Conservation (phyloP, 2,329 filamentous ascomycete genomes). For the Aspergillus sp. region DNA sequence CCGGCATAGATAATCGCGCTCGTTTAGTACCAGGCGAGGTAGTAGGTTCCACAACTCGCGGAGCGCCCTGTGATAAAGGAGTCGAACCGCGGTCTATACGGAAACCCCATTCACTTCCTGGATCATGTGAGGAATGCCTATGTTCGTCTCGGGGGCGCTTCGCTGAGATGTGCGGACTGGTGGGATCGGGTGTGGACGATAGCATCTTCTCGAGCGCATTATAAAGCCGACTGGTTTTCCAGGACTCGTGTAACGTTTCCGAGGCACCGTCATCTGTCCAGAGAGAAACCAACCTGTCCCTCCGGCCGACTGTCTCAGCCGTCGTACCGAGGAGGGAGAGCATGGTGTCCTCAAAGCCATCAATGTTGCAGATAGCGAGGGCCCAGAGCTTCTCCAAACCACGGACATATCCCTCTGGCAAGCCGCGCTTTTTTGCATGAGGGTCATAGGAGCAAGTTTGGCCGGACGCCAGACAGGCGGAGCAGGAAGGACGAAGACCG, state of each 20-base stretch:
- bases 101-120: conserved; percentile 30
- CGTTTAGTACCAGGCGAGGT: conserved; percentile 28
- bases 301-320: conserved; percentile 30
- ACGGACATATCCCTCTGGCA: conserved; percentile 49
- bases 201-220: conserved; percentile 43
- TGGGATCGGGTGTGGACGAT: conserved; percentile 33
- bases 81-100: conserved; percentile 30
- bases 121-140: conserved; percentile 19
- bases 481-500: conserved; percentile 44
- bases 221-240: conserved; percentile 45
- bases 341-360: conserved; percentile 45
- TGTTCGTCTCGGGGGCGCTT: conserved; percentile 38
- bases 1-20: conserved; percentile 24
- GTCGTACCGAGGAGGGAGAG: conserved; percentile 39
- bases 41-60: conserved; percentile 30
- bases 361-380: conserved; percentile 44
- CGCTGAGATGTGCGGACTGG: conserved; percentile 19
- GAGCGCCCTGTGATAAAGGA: conserved; percentile 29
- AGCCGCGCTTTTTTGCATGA: conserved; percentile 45
- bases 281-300: conserved; percentile 36
- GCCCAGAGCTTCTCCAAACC: conserved; percentile 49
- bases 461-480: conserved; percentile 41
- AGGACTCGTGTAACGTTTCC: conserved; percentile 44
- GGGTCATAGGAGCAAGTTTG: conserved; percentile 46
- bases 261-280: conserved; percentile 43